Base-by-base conservation (phyloP, 2,329 filamentous ascomycete genomes). In the Microthyrium microscopicum region DNA sequence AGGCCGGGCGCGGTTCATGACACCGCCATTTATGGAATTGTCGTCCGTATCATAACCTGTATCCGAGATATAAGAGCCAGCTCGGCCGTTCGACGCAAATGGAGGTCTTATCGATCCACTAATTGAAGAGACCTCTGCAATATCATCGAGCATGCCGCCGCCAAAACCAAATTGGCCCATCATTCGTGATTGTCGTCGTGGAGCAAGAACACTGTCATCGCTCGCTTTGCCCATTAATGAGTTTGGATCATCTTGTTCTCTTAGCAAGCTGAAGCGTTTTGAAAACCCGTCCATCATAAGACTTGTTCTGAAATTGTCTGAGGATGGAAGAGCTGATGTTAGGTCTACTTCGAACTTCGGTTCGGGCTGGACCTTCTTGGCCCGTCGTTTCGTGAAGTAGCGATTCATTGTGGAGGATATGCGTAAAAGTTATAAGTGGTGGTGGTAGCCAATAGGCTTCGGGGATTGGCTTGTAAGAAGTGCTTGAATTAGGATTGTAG, bases 201-300 rank as follows among this genome's bases (percentile, higher is more conserved):
- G 80, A 41, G 73, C 79, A 15, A 95, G 58, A 3, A 95, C 85
- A 44, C 85, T 94, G 54, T 94, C 87, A 50, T 95, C 87, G 54
- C 80, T 89, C 12, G 87, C 87, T 55, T 95, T 94, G 37, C 87
- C 87, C 20, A 94, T 68, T 52, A 84, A 79, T 2, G 83, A 87
- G 40, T 64, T 77, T 1, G 87, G 87, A 47, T 94, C 84, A 51
- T 94, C 85, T 52, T 94, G 87, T 54, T 94, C 87, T 46, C 83
- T 68, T 20, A 95, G 62, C 87, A 95, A 95, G 44, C 87, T 95
- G 54, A 98, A 98, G 5, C 89, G 75, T 9, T 85, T 83, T 0
- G 87, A 95, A 4, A 98, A 66, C 26, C 85, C 87, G 1, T 83
- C 85, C 87, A 98, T 92, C 40, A 98, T 64, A 38, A 98, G 61